A percentile compares a stretch with the other conserved stretches of the same genome.
Evolutionary conservation across 108 stramenopile species (phyloP).

Genomic region (Nitzschia sp.): DNA sequence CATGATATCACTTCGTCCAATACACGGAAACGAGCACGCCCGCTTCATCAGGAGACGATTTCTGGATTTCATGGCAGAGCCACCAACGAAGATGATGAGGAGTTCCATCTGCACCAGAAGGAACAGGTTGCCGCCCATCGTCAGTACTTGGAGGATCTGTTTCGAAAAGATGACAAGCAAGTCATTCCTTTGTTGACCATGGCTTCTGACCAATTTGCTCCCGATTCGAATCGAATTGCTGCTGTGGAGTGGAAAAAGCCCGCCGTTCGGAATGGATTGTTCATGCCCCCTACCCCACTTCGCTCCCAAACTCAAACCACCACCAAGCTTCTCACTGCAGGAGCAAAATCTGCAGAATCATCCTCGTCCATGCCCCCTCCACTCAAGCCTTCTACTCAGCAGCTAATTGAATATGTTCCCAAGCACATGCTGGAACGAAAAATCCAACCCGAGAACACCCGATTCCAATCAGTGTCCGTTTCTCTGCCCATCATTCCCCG

Average conservation of each 20-base stretch:
- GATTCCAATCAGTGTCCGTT: conserved; percentile 40
- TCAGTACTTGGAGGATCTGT: conserved; percentile 27
- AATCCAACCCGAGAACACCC: conserved; percentile 64
- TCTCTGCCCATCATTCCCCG: background rate
- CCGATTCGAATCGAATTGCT: conserved; percentile 28
- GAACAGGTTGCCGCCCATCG: conserved; percentile 51
- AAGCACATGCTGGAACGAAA: conserved; percentile 50
- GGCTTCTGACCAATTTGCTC: conserved; percentile 39
- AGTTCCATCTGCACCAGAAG: conserved; percentile 68
- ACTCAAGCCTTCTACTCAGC: conserved; percentile 1
- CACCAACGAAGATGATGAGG: conserved; percentile 81
- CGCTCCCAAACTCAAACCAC: conserved; percentile 14
- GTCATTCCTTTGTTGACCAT: conserved; percentile 43
- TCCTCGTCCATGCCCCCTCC: conserved; percentile 27
- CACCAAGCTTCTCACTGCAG: conserved; percentile 8
- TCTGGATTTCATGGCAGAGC: conserved; percentile 77
- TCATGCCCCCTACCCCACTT: conserved; percentile 41
- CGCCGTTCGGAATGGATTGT: conserved; percentile 38
- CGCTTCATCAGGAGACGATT: conserved; percentile 58
- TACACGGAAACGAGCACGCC: conserved; percentile 46
- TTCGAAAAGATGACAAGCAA: conserved; percentile 1
- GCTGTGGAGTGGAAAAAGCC: conserved; percentile 14
- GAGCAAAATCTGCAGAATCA: background rate
- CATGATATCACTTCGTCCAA: background rate
- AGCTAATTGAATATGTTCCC: conserved; percentile 66